phyloP scores from a whole-genome alignment of 495 filamentous ascomycete species.

The Trichoderma asperelloides region DNA sequence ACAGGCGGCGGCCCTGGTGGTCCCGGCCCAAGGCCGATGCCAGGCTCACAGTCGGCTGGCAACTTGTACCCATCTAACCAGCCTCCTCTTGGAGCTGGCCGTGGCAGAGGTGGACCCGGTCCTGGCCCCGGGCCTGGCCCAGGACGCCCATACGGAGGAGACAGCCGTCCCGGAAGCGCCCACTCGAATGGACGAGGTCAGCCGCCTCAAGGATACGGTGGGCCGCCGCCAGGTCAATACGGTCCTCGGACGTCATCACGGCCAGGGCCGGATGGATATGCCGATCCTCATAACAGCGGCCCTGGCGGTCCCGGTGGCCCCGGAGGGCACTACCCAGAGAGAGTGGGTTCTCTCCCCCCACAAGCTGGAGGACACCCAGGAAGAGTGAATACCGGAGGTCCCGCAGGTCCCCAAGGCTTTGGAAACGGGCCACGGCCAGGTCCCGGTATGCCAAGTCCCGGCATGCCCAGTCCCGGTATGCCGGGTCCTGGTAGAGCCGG shows the following conservation, averaged over 20 bases:
- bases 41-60: constrained; percentile 19
- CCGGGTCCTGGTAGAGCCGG: neutral
- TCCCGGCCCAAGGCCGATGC: constrained; percentile 8
- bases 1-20: neutral
- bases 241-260: neutral
- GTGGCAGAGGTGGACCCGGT: constrained; percentile 22
- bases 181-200: neutral
- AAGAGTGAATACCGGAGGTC: neutral
- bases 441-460: neutral
- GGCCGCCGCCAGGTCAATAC: neutral
- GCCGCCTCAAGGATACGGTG: constrained; percentile 1
- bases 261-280: neutral
- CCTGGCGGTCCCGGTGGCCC: neutral
- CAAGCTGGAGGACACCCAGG: neutral
- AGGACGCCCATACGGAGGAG: neutral
- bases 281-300: neutral
- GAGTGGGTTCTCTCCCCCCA: neutral
- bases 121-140: neutral
- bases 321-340: neutral
- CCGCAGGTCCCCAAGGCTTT: neutral
- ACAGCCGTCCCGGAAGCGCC: neutral
- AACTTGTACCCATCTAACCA: constrained; percentile 14
- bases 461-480: too few relatives aligned
- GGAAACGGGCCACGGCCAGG: neutral
- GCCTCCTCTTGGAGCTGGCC: constrained; percentile 10